Base-by-base conservation (phyloP, 2,329 filamentous ascomycete genomes). In the Apiospora aurea region DNA sequence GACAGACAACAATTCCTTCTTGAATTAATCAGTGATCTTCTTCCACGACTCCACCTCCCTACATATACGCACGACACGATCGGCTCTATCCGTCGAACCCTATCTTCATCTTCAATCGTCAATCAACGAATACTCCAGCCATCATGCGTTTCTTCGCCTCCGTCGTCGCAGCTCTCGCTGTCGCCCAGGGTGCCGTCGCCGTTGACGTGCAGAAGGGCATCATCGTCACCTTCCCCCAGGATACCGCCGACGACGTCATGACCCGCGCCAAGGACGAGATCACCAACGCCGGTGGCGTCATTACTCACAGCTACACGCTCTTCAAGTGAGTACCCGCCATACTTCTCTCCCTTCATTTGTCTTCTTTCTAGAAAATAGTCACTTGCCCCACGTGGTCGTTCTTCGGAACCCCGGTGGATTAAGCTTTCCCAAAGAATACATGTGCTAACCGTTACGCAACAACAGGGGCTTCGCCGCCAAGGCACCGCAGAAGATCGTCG, bases 381-480 rank as follows among this genome's bases (percentile, higher is more conserved):
- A 34, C 41, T 70, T 13, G 16, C 57, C 24, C 29, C 10, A n/a
- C 34, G 34, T 1, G 21, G 11, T 47, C 4, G 24, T 49, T 69
- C 34, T 18, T 38, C 38, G 44, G 34, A 69, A 69, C 68, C 24
- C 68, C 57, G 57, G 4, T 4, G 18, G 11, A 34, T 2, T n/a
- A n/a, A 41, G 57, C 57, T 84, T 75, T 83, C 79, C 24, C 49
- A 21, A 64, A n/a, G 10, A 29, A 41, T 41, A 41, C 14, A 64
- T n/a, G 34, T 64, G 34, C 57, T 64, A 64, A 64, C 34, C 41
- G n/a, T 24, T 1, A 41, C 53, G 34, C 43, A n/a, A 61, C 43
- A 21, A 41, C 73, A 96, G 93, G 84, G 94, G 92, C 67, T 96
- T 97, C 80, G 90, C 94, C 44, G 93, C 92, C 69, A 90, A 92